A percentile compares a stretch with the other conserved stretches of the same genome.
These are phyloP conservation scores for Graphilbum ipis-grandicollis DNA, from an alignment of 2,329 filamentous ascomycete genomes.

Conservation along the genomic window DNA sequence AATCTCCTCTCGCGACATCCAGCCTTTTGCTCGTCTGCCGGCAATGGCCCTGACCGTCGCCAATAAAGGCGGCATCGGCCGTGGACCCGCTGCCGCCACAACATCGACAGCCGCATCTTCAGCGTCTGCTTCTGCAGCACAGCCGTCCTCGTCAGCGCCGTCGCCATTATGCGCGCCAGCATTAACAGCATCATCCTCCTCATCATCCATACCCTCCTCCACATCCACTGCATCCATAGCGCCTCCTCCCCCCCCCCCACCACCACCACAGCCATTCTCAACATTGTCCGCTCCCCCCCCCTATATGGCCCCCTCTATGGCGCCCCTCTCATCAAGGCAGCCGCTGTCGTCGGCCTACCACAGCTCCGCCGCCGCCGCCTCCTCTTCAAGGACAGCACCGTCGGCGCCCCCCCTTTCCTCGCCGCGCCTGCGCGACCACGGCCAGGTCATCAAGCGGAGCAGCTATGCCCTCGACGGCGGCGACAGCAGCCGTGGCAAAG, in stretches of 20 bases:
- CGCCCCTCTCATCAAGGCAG: neutral
- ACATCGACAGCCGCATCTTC: neutral
- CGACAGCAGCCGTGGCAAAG: neutral
- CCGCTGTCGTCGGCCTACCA: neutral
- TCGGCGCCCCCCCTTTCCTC: no score
- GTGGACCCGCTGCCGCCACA: neutral
- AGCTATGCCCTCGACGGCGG: neutral
- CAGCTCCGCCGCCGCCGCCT: neutral
- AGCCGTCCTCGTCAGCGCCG: no score
- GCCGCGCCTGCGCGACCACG: neutral
- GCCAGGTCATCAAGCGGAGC: neutral
- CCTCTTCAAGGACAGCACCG: conserved; percentile 4
- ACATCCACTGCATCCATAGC: neutral
- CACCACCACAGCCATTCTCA: neutral
- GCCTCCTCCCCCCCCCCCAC: neutral
- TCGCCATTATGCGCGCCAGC: no score
- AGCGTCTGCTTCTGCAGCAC: neutral
- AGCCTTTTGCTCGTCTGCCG: neutral
- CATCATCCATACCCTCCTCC: neutral
- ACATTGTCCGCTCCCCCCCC: neutral
- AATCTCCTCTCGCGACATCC: no score
- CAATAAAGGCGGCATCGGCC: neutral
- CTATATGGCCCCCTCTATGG: neutral
- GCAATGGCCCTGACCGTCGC: conserved; percentile 1
- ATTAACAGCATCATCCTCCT: neutral